Percentiles rank a stretch among this genome's conserved stretches.
Conservation (phyloP, 2,329 filamentous ascomycete genomes). For the Beauveria australis region DNA sequence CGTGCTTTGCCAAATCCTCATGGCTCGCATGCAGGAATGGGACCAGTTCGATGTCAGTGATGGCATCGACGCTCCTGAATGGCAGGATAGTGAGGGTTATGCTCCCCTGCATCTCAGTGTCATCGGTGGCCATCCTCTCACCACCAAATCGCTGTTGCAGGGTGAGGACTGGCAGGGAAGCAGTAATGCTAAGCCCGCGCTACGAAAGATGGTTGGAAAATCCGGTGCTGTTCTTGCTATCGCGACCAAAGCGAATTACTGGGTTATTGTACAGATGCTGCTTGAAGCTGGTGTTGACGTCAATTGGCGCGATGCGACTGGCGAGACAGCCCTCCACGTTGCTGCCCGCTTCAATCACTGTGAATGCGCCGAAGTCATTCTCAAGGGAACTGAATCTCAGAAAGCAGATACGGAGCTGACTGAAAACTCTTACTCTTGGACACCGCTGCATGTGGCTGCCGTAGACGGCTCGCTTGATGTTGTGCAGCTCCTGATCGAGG, state of each 20-base stretch:
- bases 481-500: conserved; percentile 67
- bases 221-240: conserved; percentile 83
- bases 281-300: conserved; percentile 87
- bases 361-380: conserved; percentile 68
- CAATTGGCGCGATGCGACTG: conserved; percentile 84
- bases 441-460: conserved; percentile 84
- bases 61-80: conserved; percentile 77
- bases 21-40: conserved; percentile 85
- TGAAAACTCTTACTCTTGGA: conserved; percentile 87
- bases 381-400: conserved; percentile 62
- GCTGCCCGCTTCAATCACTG: conserved; percentile 82
- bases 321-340: conserved; percentile 86
- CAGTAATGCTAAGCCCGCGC: conserved; percentile 52
- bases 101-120: conserved; percentile 89
- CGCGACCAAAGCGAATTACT: conserved; percentile 81
- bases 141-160: conserved; percentile 71
- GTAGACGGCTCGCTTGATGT: conserved; percentile 78
- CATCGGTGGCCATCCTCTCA: conserved; percentile 80
- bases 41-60: conserved; percentile 73
- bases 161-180: conserved; percentile 69
- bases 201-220: conserved; percentile 64
- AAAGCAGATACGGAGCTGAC: conserved; percentile 67
- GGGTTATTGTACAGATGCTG: conserved; percentile 74
- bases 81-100: conserved; percentile 90
- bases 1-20: conserved; percentile 78